Percentiles rank a stretch among this genome's conserved stretches.
Conservation (phyloP, 1,284 basidiomycete species). For the Phylloboletellus chloephorus region DNA sequence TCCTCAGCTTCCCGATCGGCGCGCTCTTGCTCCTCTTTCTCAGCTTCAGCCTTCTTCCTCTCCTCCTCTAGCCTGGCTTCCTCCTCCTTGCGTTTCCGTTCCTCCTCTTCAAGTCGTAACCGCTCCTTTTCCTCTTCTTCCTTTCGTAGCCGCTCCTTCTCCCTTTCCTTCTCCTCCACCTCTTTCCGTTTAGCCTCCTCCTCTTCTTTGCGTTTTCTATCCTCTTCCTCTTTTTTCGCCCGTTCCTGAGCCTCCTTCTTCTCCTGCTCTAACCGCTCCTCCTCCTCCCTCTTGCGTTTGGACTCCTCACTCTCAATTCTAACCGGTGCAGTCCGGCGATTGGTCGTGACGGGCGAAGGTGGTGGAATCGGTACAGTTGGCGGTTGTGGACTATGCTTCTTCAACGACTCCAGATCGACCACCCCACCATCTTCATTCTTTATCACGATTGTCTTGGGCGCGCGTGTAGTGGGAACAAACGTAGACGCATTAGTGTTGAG, state of each 20-base stretch:
- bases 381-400: slow-evolving; percentile 41
- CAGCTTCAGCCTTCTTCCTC: slow-evolving; percentile 26
- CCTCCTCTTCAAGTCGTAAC: slow-evolving; percentile 36
- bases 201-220: slow-evolving; percentile 37
- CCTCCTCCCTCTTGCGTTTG: slow-evolving; percentile 46
- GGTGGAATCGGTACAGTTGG: slow-evolving; percentile 41
- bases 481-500: slow-evolving; percentile 58
- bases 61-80: slow-evolving; percentile 38
- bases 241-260: slow-evolving; percentile 36
- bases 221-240: slow-evolving; percentile 31
- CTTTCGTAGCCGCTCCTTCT: slow-evolving; percentile 35
- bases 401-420: slow-evolving; percentile 50
- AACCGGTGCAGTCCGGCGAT: slow-evolving; percentile 34
- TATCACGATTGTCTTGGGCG: slow-evolving; percentile 34
- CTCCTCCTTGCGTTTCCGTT: slow-evolving; percentile 37
- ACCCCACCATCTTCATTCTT: slow-evolving; percentile 52
- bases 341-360: slow-evolving; percentile 35
- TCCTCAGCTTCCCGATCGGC: slow-evolving; percentile 33
- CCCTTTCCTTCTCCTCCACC: slow-evolving; percentile 29
- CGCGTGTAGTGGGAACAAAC: slow-evolving; percentile 49
- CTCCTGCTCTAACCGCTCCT: slow-evolving; percentile 43
- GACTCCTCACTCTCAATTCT: slow-evolving; percentile 57
- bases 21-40: slow-evolving; percentile 28
- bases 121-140: slow-evolving; percentile 37
- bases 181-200: slow-evolving; percentile 32